Evolutionary conservation across 768 basidiomycete species (phyloP), one percentile per base, ranked within the genome.

Genomic region (Tylopilus felleus): DNA sequence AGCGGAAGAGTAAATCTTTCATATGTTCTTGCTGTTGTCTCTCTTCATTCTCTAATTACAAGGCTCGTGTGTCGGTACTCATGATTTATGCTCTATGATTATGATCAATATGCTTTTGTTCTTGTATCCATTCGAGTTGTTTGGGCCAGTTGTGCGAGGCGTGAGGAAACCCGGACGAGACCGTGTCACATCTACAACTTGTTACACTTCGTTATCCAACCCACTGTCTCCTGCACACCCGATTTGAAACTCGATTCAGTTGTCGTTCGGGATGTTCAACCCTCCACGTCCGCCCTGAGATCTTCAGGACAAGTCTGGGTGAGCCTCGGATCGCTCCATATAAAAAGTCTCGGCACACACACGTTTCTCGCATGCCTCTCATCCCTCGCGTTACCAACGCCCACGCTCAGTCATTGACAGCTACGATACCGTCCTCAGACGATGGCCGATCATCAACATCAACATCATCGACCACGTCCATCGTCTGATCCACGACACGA

Each of bases 231-330:
- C 22, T 16, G n/a, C 17, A 44, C 17, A 10, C 16, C 42, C 23
- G 4, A 17, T 3, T 9, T 28, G 27, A n/a, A n/a, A 23, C 9
- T 23, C 7, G 16, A 22, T 44, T 19, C 4, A 14, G n/a, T 21
- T 17, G 31, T 49, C 33, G 25, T 42, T 40, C 19, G 2, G 10
- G 27, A 66, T 73, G 63, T 84, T 82, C 64, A 65, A 74, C 33
- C 67, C 86, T 28, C 80, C 86, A 5, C 82, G 79, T 62, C 78
- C 81, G 2, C 85, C 90, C 0, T 89, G 85, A 61, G 88, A 90
- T 69, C 89, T 88, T 8, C 80, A 77, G 2, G 90, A 91, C 67
- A 83, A 72, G 67, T 61, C 73, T 25, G 75, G 86, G 89, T 87
- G 64, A 61, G 77, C 61, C 35, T 10, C 38, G 17, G 17, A 17